Base-by-base conservation (phyloP, 2,329 filamentous ascomycete genomes). In the Alternaria viburni region DNA sequence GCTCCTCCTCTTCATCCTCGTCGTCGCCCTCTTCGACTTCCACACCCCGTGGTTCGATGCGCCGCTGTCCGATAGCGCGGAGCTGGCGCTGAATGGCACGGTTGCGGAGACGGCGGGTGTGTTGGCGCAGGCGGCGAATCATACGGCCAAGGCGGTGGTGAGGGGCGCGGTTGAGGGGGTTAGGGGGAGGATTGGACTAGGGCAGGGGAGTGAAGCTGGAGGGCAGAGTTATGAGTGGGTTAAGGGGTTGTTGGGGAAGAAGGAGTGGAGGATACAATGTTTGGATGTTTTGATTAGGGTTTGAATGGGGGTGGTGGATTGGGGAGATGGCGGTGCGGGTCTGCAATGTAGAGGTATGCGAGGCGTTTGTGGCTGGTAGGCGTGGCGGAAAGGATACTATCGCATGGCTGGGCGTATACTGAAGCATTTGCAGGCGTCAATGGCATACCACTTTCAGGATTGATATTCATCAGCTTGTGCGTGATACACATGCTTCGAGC, bases 11-110 rank as follows among this genome's bases (percentile, higher is more conserved):
- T 87, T 97, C 69, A 93, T 98, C 73, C 93, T 99, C 72, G 97
- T 97, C 84, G 87, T 94, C 70, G 96, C 93, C 79, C 96, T 98
- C 83, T 96, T 98, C 85, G 95, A 98, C 83, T 91, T 97, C 74
- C 87, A 85, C 70, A 91, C 90, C 74, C 93, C 96, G 83, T 98
- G 94, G 95, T 98, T 98, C 81, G 89, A 94, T 71, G 90, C 94
- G n/a, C 87, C 92, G 67, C 70, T 81, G 41, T 46, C 74, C 28
- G 72, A 78, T 19, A 79, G 79, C 25, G 70, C 74, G 13, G 72
- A 72, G 25, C 52, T 74, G 17, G 71, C 73, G 17, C 68, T 77
- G 47, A 79, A 79, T 55, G 72, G 73, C 11, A 74, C 75, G 13
- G 71, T 69, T 67, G 80, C 43, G 69, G 77, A 78, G 25, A 96